Conservation (phyloP, 2,329 filamentous ascomycete genomes). For the Fusarium sp. region DNA sequence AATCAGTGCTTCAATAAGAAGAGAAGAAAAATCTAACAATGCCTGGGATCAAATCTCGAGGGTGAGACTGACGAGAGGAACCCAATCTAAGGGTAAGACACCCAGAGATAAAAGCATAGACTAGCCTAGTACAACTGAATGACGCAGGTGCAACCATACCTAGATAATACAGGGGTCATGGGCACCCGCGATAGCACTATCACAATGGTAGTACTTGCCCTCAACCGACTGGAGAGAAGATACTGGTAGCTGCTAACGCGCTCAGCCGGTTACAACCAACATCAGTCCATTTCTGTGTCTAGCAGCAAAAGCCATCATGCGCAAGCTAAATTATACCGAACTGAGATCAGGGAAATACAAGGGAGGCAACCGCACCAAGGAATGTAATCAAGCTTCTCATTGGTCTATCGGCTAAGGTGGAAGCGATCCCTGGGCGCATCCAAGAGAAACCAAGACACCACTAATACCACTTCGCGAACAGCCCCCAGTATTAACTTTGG, state of each 20-base stretch:
- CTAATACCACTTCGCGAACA: conserved; percentile 16
- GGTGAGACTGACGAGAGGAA: conserved; percentile 5
- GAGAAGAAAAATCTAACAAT: conserved; percentile 10
- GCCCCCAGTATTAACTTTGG: conserved; percentile 17
- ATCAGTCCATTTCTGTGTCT: conserved; percentile 9
- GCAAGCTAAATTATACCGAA: conserved; percentile 20
- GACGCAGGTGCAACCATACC: conserved; percentile 37
- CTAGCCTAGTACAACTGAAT: conserved; percentile 14
- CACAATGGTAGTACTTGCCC: conserved; percentile 5
- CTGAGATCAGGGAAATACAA: conserved; percentile 34
- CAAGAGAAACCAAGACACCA: conserved; percentile 25
- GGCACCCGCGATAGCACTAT: conserved; percentile 10
- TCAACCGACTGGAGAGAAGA: background rate
- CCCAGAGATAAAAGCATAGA: conserved; percentile 14
- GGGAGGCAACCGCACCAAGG: conserved; percentile 26
- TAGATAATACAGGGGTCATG: conserved; percentile 19
- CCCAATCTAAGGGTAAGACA: conserved; percentile 21
- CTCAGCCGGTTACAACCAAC: conserved; percentile 6
- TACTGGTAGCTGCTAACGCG: conserved; percentile 5
- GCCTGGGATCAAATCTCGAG: conserved; percentile 11
- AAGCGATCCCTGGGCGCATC: conserved; percentile 24
- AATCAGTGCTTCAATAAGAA: background rate
- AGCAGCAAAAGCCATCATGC: conserved; percentile 15
- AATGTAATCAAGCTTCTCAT: conserved; percentile 21
- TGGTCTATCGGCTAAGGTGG: conserved; percentile 29